phyloP scores from a whole-genome alignment of 805 yeast genomes.

The Saccharomycopsis capsularis region DNA sequence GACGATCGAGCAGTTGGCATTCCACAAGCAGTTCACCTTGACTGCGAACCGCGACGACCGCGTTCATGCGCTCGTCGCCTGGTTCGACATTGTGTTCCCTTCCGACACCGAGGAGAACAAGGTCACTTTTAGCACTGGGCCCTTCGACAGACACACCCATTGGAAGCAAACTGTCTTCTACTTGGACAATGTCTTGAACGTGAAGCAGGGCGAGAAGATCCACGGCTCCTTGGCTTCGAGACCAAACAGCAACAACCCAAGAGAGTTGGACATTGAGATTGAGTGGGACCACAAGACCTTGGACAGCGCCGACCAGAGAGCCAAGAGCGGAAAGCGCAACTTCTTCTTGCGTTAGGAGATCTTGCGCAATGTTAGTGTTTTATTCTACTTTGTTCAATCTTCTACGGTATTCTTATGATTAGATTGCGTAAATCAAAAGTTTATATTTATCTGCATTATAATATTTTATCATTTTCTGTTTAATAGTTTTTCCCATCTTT shows the following conservation, averaged over 20 bases:
- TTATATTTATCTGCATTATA: not conserved
- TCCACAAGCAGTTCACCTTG: constrained; percentile 60
- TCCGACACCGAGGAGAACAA: constrained; percentile 37
- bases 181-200: constrained; percentile 69
- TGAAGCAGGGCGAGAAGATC: constrained; percentile 69
- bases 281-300: constrained; percentile 38
- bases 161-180: constrained; percentile 99
- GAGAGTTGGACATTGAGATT: constrained; percentile 83
- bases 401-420: too few species aligned
- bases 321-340: constrained; percentile 51
- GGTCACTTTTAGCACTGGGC: constrained; percentile 85
- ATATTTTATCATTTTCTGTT: not conserved
- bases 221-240: constrained; percentile 64
- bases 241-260: constrained; percentile 73
- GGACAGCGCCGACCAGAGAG: constrained; percentile 44
- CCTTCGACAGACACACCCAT: constrained; percentile 89
- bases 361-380: not conserved
- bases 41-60: constrained; percentile 71
- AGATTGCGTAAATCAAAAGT: not conserved
- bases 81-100: constrained; percentile 95
- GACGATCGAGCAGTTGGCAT: constrained; percentile 72
- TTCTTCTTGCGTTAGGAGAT: constrained; percentile 72
- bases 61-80: constrained; percentile 83
- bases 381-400: not conserved
- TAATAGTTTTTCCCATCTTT: too few species aligned